Conservation (phyloP, 2,329 filamentous ascomycete species). For the Knoxdaviesia proteae region DNA sequence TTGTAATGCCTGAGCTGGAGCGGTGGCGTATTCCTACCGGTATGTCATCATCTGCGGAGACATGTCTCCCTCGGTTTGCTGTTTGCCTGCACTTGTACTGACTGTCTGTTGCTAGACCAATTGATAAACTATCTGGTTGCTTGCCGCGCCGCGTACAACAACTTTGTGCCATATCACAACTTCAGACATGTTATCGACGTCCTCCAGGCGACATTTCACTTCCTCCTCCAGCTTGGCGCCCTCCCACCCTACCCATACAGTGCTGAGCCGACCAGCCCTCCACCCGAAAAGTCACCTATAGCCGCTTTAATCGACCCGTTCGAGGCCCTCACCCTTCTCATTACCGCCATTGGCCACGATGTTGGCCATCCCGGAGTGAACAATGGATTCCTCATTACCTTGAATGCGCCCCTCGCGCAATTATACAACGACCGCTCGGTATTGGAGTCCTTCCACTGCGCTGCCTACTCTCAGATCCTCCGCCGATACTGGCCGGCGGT, state of each 20-base stretch:
- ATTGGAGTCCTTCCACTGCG: constrained; percentile 91
- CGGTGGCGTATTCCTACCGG: constrained; percentile 61
- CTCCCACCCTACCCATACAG: constrained; percentile 42
- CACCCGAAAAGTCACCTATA: constrained; percentile 37
- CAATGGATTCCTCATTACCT: constrained; percentile 81
- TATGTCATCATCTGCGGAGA: constrained; percentile 18
- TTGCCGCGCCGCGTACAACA: constrained; percentile 85
- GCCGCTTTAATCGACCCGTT: constrained; percentile 63
- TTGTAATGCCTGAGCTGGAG: constrained; percentile 62
- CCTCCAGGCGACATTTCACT: constrained; percentile 78
- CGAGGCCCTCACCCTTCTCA: constrained; percentile 70
- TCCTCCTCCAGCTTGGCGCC: constrained; percentile 61
- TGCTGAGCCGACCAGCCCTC: constrained; percentile 9
- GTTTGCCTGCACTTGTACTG: constrained; percentile 1
- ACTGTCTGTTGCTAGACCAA: constrained; percentile 33
- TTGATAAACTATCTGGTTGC: constrained; percentile 71
- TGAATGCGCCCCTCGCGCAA: constrained; percentile 83
- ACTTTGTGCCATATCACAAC: constrained; percentile 92
- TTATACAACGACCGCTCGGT: constrained; percentile 95
- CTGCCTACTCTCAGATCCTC: constrained; percentile 88
- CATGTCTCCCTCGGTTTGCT: constrained; percentile 1
- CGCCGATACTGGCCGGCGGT: constrained; percentile 76
- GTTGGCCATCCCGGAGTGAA: constrained; percentile 96
- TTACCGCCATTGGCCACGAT: constrained; percentile 94
- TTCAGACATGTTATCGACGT: constrained; percentile 96